A percentile compares a stretch with the other conserved stretches of the same genome.
Conservation (phyloP, 2,329 filamentous ascomycete species). For the Lasiodiplodia sp. region DNA sequence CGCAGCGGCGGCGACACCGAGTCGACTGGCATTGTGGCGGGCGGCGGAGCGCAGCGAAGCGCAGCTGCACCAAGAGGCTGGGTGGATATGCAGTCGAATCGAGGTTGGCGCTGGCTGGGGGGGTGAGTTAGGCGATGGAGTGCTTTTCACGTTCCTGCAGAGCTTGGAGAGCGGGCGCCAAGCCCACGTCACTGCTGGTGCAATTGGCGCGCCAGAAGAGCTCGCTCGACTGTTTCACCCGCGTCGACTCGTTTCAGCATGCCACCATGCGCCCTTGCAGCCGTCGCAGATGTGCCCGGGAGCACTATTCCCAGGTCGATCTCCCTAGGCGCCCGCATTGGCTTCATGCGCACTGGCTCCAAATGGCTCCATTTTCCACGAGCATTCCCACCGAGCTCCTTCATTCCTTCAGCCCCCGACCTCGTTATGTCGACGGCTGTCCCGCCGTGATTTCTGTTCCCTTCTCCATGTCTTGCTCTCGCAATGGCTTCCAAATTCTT, state of each 20-base stretch:
- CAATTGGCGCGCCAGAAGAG: constrained; percentile 21
- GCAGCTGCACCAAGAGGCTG: background rate
- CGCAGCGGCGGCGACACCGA: constrained; percentile 17
- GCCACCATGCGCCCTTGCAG: constrained; percentile 17
- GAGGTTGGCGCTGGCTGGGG: background rate
- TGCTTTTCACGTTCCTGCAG: constrained; percentile 6
- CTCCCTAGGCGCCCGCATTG: background rate
- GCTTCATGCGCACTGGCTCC: constrained; percentile 13
- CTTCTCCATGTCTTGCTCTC: constrained; percentile 16
- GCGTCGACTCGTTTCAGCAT: constrained; percentile 25
- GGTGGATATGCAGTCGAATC: background rate
- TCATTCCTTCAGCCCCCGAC: constrained; percentile 14
- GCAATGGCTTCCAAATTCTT: constrained; percentile 52
- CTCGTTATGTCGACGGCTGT: background rate
- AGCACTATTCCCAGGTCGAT: background rate
- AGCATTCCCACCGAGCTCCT: constrained; percentile 9
- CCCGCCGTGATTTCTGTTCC: background rate
- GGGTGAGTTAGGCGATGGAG: background rate
- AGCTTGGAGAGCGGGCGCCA: constrained; percentile 8
- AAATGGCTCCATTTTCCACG: constrained; percentile 10
- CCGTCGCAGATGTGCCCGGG: constrained; percentile 20
- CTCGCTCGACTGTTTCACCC: constrained; percentile 11
- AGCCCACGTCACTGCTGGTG: constrained; percentile 24
- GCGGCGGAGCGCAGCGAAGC: background rate
- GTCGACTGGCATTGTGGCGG: constrained; percentile 9